Evolutionary conservation across 768 basidiomycete species (phyloP).

Genomic region (Mycena venus): DNA sequence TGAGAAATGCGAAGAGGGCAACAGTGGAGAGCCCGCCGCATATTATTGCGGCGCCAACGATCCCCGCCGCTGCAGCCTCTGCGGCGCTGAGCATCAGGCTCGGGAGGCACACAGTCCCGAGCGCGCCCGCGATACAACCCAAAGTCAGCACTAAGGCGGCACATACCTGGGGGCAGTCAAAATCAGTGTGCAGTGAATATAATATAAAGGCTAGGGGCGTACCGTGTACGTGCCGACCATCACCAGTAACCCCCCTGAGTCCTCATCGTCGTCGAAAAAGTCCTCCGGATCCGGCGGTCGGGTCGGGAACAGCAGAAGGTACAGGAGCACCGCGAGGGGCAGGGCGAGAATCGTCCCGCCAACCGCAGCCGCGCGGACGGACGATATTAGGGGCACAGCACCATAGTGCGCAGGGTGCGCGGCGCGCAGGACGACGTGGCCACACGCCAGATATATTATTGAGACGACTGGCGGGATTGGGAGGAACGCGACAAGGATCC

Average conservation of each 20-base stretch:
- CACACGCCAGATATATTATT: conserved; percentile 44
- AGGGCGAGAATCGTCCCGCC: conserved; percentile 51
- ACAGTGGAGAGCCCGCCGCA: conserved; percentile 34
- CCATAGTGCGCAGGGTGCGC: conserved; percentile 27
- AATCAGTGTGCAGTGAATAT: neutral
- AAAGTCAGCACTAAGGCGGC: conserved; percentile 37
- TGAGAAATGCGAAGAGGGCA: conserved; percentile 25
- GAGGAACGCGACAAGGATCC: conserved; percentile 43
- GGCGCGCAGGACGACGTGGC: conserved; percentile 47
- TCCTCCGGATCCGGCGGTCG: conserved; percentile 43
- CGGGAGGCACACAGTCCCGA: conserved; percentile 49
- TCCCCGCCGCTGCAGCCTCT: conserved; percentile 48
- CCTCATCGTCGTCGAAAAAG: conserved; percentile 51
- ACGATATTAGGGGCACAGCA: conserved; percentile 41
- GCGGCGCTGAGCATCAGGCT: conserved; percentile 41
- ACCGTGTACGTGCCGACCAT: conserved; percentile 29
- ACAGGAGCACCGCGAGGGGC: conserved; percentile 48
- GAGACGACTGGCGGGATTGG: conserved; percentile 51
- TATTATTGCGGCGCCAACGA: conserved; percentile 46
- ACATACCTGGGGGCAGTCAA: neutral
- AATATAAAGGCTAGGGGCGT: neutral
- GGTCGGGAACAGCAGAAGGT: conserved; percentile 43
- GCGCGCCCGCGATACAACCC: conserved; percentile 45
- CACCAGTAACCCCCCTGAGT: conserved; percentile 9
- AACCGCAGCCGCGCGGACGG: conserved; percentile 48